These are phyloP conservation scores for Papilionanthe hybrid DNA, from an alignment of 116 monocot species.

Conservation along the genomic window DNA sequence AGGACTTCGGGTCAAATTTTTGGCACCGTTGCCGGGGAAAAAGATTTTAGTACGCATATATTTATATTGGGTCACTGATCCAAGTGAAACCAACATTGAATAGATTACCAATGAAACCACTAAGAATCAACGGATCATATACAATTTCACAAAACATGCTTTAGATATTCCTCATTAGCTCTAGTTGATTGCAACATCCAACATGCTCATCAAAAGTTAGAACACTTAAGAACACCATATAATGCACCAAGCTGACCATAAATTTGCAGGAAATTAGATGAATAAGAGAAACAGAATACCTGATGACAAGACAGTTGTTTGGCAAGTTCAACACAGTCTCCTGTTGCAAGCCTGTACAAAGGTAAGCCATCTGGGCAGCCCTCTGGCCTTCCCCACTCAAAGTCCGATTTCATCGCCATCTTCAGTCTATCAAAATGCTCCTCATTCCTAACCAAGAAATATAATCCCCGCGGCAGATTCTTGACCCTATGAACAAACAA, in stretches of 20 bases:
- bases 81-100: background rate
- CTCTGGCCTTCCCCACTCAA: conserved; percentile 84
- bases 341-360: conserved; percentile 63
- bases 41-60: too few relatives aligned
- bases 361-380: conserved; percentile 82
- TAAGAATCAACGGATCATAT: background rate
- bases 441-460: conserved; percentile 96
- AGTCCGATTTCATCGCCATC: conserved; percentile 65
- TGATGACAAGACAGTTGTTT: conserved; percentile 87
- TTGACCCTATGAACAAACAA: conserved; percentile 89
- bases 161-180: background rate
- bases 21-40: too few relatives aligned
- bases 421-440: conserved; percentile 66
- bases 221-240: background rate
- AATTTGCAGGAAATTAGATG: background rate
- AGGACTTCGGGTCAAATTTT: too few relatives aligned
- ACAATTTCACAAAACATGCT: background rate
- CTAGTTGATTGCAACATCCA: background rate
- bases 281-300: conserved; percentile 32
- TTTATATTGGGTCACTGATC: too few relatives aligned
- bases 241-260: background rate
- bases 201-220: background rate
- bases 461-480: conserved; percentile 64
- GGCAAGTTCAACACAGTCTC: conserved; percentile 58
- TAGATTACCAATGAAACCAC: background rate